A percentile compares a stretch with the other conserved stretches of the same genome.
Conservation (phyloP, 805 yeast species). For the Jamesozyma gamospora region DNA sequence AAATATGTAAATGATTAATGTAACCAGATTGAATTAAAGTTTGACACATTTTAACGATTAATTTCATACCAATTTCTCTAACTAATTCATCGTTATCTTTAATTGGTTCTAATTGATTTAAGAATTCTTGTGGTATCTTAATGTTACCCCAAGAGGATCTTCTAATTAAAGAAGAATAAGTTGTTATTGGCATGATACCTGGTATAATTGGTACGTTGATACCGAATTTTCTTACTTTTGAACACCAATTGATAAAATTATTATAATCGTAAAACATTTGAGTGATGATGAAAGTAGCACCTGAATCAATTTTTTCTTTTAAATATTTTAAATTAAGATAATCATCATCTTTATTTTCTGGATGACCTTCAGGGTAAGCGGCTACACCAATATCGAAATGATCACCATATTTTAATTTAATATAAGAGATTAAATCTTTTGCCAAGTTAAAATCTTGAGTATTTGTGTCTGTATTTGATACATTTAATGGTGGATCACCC, state of each 20-base stretch:
- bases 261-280: slow-evolving; percentile 97
- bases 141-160: slow-evolving; percentile 93
- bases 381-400: slow-evolving; percentile 95
- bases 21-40: slow-evolving; percentile 58
- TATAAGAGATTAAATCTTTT: slow-evolving; percentile 71
- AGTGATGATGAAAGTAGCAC: slow-evolving; percentile 88
- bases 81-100: slow-evolving; percentile 87
- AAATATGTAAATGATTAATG: slow-evolving; percentile 83
- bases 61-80: slow-evolving; percentile 72
- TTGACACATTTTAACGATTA: slow-evolving; percentile 76
- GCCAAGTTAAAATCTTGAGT: slow-evolving; percentile 80
- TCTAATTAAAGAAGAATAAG: slow-evolving; percentile 84
- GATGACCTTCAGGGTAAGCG: slow-evolving; percentile 95
- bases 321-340: slow-evolving; percentile 45
- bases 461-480: slow-evolving; percentile 22
- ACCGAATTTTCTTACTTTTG: slow-evolving; percentile 56
- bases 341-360: slow-evolving; percentile 57
- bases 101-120: slow-evolving; percentile 62
- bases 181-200: slow-evolving; percentile 98
- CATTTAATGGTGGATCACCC: slow-evolving; percentile 84
- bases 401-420: slow-evolving; percentile 67
- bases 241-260: slow-evolving; percentile 74
- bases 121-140: slow-evolving; percentile 62
- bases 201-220: slow-evolving; percentile 84
- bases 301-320: slow-evolving; percentile 85